phyloP scores from a whole-genome alignment of 2,329 filamentous ascomycete genomes.

The Capronia coronata region DNA sequence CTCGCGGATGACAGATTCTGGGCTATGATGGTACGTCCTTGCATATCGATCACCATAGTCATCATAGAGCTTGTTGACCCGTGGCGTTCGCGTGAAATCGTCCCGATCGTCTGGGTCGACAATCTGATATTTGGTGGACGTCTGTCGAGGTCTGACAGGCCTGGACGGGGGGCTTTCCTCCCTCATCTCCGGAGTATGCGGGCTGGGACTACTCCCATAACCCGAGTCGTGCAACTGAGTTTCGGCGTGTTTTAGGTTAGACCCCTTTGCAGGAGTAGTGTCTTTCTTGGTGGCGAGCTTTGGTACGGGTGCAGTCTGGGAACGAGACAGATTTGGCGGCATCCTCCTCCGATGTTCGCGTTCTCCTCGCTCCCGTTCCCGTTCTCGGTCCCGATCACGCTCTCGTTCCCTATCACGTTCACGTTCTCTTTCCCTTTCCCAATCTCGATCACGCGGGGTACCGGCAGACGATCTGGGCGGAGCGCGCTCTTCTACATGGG shows the following conservation, averaged over 20 bases:
- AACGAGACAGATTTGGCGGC: slow-evolving; percentile 31
- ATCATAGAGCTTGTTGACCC: slow-evolving; percentile 14
- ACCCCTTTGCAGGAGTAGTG: slow-evolving; percentile 32
- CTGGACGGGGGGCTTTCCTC: slow-evolving; percentile 29
- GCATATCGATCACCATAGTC: slow-evolving; percentile 11
- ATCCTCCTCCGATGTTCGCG: slow-evolving; percentile 24
- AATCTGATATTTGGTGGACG: slow-evolving; percentile 24
- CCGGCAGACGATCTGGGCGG: slow-evolving; percentile 5
- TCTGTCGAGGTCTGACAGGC: slow-evolving; percentile 12
- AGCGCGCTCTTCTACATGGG: slow-evolving; percentile 22
- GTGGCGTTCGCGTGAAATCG: slow-evolving; percentile 12
- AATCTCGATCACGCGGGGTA: slow-evolving; percentile 1
- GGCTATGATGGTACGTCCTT: slow-evolving; percentile 17
- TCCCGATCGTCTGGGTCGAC: slow-evolving; percentile 20
- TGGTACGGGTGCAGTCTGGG: slow-evolving; percentile 31
- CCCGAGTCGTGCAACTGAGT: slow-evolving; percentile 38
- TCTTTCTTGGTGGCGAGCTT: slow-evolving; percentile 29
- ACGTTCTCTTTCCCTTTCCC: neutral
- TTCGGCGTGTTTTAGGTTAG: slow-evolving; percentile 35
- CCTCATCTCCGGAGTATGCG: slow-evolving; percentile 39
- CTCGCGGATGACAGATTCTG: slow-evolving; percentile 16
- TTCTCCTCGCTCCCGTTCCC: slow-evolving; percentile 11
- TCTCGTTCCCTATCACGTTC: slow-evolving; percentile 4
- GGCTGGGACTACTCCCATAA: slow-evolving; percentile 37
- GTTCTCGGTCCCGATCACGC: slow-evolving; percentile 9